Evolutionary conservation across 1,284 basidiomycete genomes (phyloP), one percentile per base, ranked within the genome.

Genomic region (Trichosporon sp.): DNA sequence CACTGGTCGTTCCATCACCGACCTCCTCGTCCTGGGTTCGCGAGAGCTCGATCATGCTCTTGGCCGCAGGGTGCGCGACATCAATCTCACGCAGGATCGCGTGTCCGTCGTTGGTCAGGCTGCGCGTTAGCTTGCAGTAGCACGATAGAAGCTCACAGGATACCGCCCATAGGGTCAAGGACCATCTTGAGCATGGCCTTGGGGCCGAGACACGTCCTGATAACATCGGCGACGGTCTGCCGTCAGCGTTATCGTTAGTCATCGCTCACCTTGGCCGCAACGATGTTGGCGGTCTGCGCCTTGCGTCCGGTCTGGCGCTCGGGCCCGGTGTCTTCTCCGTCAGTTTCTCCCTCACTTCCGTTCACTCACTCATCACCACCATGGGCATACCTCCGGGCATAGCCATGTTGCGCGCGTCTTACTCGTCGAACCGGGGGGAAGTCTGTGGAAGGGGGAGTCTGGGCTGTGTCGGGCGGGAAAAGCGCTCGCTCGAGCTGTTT

Each of bases 121-220:
- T 95, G 74, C 64, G 67, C 11, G 65, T 72, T 62, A 73, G 75
- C 25, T 62, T 23, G 31, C 11, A 29, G 8, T 25, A 35, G 15
- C 2, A 15, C 2, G 34, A 6, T 2, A 13, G 3, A 11, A 65
- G 65, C 91, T 78, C 74, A 95, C 93, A 96, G 78, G 76, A 97
- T 97, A 66, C 95, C 94, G 68, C 95, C 95, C 95, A 97, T 97
- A 2, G 95, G 94, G 85, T 98, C 95, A 63, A 98, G 85, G 76
- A 98, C 98, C 96, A 99, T 99, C 87, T 99, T 99, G 72, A 98
- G 87, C 96, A 98, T 99, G 56, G 95, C 90, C 81, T 97, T 96
- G 3, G 96, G 96, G 6, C 97, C 96, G 35, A 98, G 84, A 88
- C 96, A 99, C 76, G 95, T 98, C 73, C 95, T 85, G 77, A 99